A percentile compares a stretch with the other conserved stretches of the same genome.
Conservation (phyloP, 2,329 filamentous ascomycete species). For the Tetracladium maxilliforme region DNA sequence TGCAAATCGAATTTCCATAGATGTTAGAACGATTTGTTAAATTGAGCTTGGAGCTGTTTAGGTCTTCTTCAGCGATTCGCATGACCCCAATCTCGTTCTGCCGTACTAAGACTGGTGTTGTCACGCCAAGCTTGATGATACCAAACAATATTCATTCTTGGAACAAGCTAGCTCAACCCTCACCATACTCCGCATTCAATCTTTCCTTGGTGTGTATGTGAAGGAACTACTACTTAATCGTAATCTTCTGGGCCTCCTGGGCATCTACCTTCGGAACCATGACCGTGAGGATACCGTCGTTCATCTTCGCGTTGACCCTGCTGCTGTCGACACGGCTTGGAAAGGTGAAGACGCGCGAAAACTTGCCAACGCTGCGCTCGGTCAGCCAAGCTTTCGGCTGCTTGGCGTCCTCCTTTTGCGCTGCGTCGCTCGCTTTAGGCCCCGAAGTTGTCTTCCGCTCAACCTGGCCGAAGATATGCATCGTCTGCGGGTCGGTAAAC, state of each 20-base stretch:
- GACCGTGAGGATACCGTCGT: constrained; percentile 46
- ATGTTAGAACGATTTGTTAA: no score
- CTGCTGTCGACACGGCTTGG: constrained; percentile 43
- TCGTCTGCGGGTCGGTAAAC: constrained; percentile 61
- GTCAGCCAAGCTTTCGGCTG: constrained; percentile 35
- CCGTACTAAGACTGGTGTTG: no score
- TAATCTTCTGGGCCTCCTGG: constrained; percentile 36
- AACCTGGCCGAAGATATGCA: constrained; percentile 53
- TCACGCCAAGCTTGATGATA: no score
- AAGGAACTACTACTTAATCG: no score
- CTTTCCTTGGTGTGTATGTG: no score
- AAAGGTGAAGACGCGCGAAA: constrained; percentile 52
- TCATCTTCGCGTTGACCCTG: constrained; percentile 40
- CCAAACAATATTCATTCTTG: no score
- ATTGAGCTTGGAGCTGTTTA: no score
- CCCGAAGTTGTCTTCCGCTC: constrained; percentile 43
- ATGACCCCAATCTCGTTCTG: no score
- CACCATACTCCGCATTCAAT: no score
- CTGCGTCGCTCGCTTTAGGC: constrained; percentile 10
- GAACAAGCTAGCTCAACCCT: no score
- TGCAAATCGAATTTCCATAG: no score
- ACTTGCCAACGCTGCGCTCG: constrained; percentile 48
- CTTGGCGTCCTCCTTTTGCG: constrained; percentile 15
- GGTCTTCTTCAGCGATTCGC: no score
- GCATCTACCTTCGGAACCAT: constrained; percentile 48